Percentiles rank a stretch among this genome's conserved stretches.
phyloP scores from a whole-genome alignment of 768 basidiomycete genomes.

The Panellus pusillus region DNA sequence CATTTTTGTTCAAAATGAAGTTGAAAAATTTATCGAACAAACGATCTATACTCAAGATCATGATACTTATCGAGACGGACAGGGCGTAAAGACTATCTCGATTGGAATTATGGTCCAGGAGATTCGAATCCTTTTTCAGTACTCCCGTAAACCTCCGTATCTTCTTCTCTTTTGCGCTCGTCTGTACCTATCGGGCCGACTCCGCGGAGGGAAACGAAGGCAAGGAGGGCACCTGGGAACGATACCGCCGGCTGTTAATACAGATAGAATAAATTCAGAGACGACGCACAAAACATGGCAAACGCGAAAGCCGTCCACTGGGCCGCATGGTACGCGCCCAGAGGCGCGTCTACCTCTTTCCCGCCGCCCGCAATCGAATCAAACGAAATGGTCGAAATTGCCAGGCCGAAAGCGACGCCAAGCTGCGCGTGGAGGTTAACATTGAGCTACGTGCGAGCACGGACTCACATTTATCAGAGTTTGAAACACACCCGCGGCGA shows the following conservation, averaged over 20 bases:
- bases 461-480: slow-evolving; percentile 51
- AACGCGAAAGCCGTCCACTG: slow-evolving; percentile 57
- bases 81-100: no score
- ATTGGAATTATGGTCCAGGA: no score
- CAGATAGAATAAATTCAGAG: not conserved
- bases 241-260: not conserved
- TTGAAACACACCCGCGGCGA: slow-evolving; percentile 75
- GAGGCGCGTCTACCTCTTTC: slow-evolving; percentile 35
- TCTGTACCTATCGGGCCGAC: slow-evolving; percentile 12
- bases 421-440: slow-evolving; percentile 34
- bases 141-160: not conserved
- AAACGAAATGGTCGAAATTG: slow-evolving; percentile 50
- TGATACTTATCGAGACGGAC: no score
- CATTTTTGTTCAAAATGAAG: no score
- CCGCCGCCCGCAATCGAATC: slow-evolving; percentile 22
- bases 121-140: no score
- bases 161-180: not conserved
- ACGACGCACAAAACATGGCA: slow-evolving; percentile 42
- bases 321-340: slow-evolving; percentile 51
- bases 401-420: slow-evolving; percentile 52
- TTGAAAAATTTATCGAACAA: no score
- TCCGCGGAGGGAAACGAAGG: slow-evolving; percentile 8
- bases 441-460: no score
- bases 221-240: slow-evolving; percentile 7
- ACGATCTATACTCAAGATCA: no score